These are phyloP conservation scores for Alternaria ethzedia DNA, from an alignment of 2,329 filamentous ascomycete species.

Conservation along the genomic window DNA sequence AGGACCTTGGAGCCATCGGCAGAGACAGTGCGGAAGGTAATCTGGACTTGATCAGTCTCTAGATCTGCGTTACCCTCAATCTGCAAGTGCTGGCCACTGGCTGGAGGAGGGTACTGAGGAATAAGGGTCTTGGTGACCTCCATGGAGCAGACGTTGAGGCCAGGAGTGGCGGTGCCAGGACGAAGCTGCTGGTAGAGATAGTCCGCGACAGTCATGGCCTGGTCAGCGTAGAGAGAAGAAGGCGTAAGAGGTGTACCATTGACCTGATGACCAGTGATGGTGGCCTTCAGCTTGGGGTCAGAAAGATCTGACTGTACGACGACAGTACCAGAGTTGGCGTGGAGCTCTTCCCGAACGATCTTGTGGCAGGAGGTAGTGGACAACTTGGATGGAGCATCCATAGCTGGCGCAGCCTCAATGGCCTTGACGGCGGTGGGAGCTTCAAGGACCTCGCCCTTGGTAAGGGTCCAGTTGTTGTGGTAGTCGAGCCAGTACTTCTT, in stretches of 20 bases:
- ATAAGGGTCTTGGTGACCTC: conserved; percentile 75
- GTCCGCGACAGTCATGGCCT: conserved; percentile 69
- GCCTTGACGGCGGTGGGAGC: conserved; percentile 48
- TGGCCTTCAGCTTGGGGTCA: conserved; percentile 66
- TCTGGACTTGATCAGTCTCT: conserved; percentile 60
- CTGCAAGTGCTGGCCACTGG: conserved; percentile 65
- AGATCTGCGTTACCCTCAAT: conserved; percentile 67
- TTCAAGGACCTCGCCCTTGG: conserved; percentile 66
- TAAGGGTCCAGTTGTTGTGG: conserved; percentile 73
- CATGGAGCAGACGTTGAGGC: conserved; percentile 70
- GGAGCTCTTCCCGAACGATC: conserved; percentile 67
- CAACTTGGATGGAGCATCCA: conserved; percentile 59
- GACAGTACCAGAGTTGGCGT: conserved; percentile 64
- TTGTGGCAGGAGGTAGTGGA: conserved; percentile 71
- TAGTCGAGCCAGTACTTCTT: conserved; percentile 78
- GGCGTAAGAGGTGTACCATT: conserved; percentile 72
- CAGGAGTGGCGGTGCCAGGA: conserved; percentile 62
- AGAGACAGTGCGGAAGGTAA: conserved; percentile 64
- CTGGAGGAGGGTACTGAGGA: conserved; percentile 56
- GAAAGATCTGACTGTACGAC: conserved; percentile 71
- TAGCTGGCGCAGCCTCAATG: conserved; percentile 49
- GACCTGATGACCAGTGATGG: conserved; percentile 70
- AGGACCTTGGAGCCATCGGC: conserved; percentile 63
- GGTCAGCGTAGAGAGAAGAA: conserved; percentile 68
- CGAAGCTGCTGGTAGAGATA: conserved; percentile 71